Evolutionary conservation across 306 rosid species (phyloP).

Genomic region (Psophocarpus tetragonolobus): DNA sequence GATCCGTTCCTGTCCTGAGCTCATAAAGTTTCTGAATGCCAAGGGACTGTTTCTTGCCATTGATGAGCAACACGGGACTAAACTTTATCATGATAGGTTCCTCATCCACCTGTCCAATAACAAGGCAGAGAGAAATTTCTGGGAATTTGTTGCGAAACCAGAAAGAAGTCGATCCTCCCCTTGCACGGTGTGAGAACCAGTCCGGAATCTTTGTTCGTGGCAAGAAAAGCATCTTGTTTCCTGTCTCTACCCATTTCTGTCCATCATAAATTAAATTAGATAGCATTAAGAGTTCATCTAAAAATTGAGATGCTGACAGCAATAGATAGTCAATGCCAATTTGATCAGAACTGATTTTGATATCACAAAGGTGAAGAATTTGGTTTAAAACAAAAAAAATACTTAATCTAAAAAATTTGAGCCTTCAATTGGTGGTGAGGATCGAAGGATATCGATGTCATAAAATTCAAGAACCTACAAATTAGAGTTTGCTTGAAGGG

Average conservation of each 20-base stretch:
- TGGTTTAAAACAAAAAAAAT: not conserved
- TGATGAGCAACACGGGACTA: not conserved
- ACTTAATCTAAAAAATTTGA: not conserved
- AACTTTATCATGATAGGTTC: not conserved
- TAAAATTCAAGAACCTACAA: not conserved
- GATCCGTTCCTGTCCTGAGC: no score
- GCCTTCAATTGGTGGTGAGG: not conserved
- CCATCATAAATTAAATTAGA: not conserved
- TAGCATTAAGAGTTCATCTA: not conserved
- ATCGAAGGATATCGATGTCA: no score
- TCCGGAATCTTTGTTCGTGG: slow-evolving; percentile 26
- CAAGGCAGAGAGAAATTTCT: not conserved
- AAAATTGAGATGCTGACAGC: not conserved
- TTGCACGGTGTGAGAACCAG: not conserved
- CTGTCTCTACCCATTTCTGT: not conserved
- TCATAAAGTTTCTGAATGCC: not conserved
- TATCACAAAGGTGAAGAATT: not conserved
- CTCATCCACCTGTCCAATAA: not conserved
- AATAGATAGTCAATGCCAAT: not conserved
- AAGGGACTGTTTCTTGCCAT: not conserved
- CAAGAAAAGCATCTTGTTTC: not conserved
- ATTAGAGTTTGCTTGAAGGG: not conserved
- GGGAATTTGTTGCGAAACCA: not conserved
- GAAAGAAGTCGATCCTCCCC: not conserved
- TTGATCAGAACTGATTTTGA: not conserved